A percentile compares a stretch with the other conserved stretches of the same genome.
phyloP scores from a whole-genome alignment of 1,139 yeast species.

The Magnusiomyces ingens region DNA sequence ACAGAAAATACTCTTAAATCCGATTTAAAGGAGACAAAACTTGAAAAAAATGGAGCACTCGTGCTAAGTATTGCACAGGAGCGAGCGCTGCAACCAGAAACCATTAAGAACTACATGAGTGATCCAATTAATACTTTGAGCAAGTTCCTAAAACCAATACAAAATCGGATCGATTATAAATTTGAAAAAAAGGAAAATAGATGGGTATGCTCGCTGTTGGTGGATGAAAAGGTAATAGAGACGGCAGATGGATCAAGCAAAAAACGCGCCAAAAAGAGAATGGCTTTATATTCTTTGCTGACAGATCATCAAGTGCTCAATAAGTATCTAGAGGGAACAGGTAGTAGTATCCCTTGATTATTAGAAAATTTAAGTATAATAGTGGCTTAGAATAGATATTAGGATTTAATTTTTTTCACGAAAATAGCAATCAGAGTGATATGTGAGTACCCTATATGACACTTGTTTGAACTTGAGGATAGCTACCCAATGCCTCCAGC shows the following conservation, averaged over 20 bases:
- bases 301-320: slow-evolving; percentile 1
- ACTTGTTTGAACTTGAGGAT: too few relatives aligned
- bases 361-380: background rate
- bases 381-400: background rate
- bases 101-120: background rate
- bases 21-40: background rate
- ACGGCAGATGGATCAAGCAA: slow-evolving; percentile 9
- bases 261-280: slow-evolving; percentile 13
- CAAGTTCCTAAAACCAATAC: background rate
- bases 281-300: slow-evolving; percentile 10
- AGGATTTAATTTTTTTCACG: background rate
- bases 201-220: slow-evolving; percentile 5
- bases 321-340: slow-evolving; percentile 1
- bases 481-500: too few relatives aligned
- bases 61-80: background rate
- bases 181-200: background rate
- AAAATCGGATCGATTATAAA: background rate
- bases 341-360: too few relatives aligned
- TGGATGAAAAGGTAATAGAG: slow-evolving; percentile 4
- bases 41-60: too few relatives aligned
- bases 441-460: too few relatives aligned
- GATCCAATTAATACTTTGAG: background rate
- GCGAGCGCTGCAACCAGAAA: background rate
- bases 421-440: too few relatives aligned
- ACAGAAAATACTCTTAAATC: background rate